These are phyloP conservation scores for Mayamaea pseudoterrestris DNA, from an alignment of 108 stramenopile genomes.

Conservation along the genomic window DNA sequence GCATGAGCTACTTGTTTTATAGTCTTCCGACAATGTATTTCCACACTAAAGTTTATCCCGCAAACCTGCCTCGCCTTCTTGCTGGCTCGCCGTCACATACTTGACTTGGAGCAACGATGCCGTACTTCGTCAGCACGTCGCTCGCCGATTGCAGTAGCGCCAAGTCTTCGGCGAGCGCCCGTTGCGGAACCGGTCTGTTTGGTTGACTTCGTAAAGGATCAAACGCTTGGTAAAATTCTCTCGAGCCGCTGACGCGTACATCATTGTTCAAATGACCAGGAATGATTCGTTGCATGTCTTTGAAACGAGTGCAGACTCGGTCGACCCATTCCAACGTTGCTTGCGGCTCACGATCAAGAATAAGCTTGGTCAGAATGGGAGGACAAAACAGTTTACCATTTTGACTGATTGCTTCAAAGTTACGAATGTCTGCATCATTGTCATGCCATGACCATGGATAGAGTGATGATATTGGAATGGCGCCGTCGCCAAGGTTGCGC, in stretches of 20 bases:
- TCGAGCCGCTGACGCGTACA: constrained; percentile 23
- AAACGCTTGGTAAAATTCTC: constrained; percentile 76
- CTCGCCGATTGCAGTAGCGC: constrained; percentile 66
- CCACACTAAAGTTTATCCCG: too few relatives aligned
- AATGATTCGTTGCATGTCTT: constrained; percentile 68
- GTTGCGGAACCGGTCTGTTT: constrained; percentile 29
- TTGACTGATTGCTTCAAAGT: constrained; percentile 48
- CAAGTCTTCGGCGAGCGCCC: constrained; percentile 67
- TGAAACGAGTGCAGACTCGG: constrained; percentile 49
- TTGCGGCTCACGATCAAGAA: constrained; percentile 73
- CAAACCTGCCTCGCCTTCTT: constrained; percentile 38
- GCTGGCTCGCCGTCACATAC: constrained; percentile 79
- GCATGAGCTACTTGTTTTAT: too few relatives aligned
- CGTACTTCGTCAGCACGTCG: constrained; percentile 54
- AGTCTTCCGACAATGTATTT: too few relatives aligned
- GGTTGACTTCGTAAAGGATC: constrained; percentile 47
- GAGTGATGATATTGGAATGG: constrained; percentile 40
- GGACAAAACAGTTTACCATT: constrained; percentile 71
- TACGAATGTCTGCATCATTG: constrained; percentile 31
- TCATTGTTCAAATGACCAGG: constrained; percentile 85
- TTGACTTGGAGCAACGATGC: constrained; percentile 48
- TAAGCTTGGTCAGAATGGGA: constrained; percentile 84
- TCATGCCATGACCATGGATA: constrained; percentile 82
- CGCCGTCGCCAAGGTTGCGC: constrained; percentile 51
- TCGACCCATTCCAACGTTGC: constrained; percentile 71